Evolutionary conservation across 2,329 filamentous ascomycete species (phyloP).

Genomic region (Didymella exigua): DNA sequence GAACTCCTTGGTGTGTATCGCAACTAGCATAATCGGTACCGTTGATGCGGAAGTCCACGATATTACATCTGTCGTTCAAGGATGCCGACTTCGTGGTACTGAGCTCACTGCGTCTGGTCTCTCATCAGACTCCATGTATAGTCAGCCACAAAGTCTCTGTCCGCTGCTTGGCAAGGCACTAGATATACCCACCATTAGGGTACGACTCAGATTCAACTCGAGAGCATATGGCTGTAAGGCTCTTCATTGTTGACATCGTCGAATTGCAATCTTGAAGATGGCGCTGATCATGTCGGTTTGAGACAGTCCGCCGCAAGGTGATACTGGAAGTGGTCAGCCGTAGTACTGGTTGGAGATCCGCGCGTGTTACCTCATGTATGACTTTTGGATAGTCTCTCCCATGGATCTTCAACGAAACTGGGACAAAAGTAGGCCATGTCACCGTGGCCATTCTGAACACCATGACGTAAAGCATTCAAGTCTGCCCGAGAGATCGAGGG

Average conservation of each 20-base stretch:
- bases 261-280: neutral
- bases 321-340: neutral
- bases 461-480: slow-evolving; percentile 47
- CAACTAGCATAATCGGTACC: neutral
- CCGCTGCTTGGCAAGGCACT: neutral
- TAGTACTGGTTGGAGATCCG: neutral
- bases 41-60: neutral
- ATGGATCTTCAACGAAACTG: slow-evolving; percentile 74
- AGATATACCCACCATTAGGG: neutral
- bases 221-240: neutral
- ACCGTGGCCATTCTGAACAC: slow-evolving; percentile 58
- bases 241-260: neutral
- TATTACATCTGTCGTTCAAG: neutral
- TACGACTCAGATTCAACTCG: neutral
- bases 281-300: neutral
- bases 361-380: slow-evolving; percentile 7
- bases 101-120: neutral
- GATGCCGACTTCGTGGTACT: neutral
- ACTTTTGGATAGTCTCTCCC: slow-evolving; percentile 51
- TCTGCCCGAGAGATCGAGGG: slow-evolving; percentile 33
- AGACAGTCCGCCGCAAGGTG: neutral
- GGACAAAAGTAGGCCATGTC: slow-evolving; percentile 73
- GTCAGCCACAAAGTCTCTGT: neutral
- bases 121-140: neutral
- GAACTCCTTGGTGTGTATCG: neutral